Base-by-base conservation (phyloP, 2,329 filamentous ascomycete genomes). In the Penicillium psychrosexuale region DNA sequence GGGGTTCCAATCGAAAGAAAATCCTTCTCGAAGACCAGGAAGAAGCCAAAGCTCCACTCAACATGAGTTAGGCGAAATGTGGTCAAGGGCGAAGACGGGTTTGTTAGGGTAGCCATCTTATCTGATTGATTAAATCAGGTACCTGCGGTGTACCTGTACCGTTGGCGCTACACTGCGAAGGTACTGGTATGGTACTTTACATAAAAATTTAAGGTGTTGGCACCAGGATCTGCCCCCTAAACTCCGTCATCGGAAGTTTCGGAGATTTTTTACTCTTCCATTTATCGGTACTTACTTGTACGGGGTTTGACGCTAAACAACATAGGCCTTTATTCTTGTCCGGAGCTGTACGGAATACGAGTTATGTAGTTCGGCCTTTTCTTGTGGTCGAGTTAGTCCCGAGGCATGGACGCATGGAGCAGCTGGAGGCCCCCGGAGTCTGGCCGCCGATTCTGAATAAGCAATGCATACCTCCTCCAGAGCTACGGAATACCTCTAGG, bases 111-210 rank as follows among this genome's bases (percentile, higher is more conserved):
- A 34, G 47, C 7, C 12, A 19, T 54, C 47, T 54, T 54, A 54
- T 54, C 52, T 30, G 47, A 51, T 51, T 51, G 52, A 54, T 54
- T 51, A 54, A 12, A 22, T 45, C 15, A 27, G n/a, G 52, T 54
- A 54, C 38, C 47, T 8, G 2, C 3, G 5, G 9, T 12, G 52
- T 54, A 54, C 47, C 39, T n/a, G 5, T 33, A 28, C 19, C 13
- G n/a, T 45, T 28, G 34, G 17, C 19, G 6, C 12, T n/a, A 12
- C n/a, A 54, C 13, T 19, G n/a, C 24, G 8, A 27, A 30, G 39
- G 39, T 54, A 54, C 52, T 13, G 1, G 6, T 13, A 8, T 2
- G 19, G 39, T 54, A 54, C 52, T 51, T 54, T 12, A 15, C 24
- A 28, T 42, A 27, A 13, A 40, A 48, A 19, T 12, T 13, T 7